Evolutionary conservation across 495 filamentous ascomycete species (phyloP), one percentile per base, ranked within the genome.

Genomic region (Lindgomyces ingoldianus): DNA sequence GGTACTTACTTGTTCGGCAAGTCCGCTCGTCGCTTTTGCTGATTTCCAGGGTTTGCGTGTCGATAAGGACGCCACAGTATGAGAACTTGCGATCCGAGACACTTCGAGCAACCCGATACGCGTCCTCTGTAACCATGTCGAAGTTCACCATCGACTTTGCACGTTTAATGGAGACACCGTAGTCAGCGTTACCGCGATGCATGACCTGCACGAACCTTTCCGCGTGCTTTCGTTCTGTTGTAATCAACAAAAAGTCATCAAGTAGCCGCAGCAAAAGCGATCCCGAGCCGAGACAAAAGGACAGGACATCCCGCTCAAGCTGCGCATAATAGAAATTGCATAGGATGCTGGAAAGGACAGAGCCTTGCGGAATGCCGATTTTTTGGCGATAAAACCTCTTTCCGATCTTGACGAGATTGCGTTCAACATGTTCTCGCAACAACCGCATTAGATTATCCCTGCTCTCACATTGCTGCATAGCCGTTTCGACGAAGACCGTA

Each of bases 321-420:
- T 92, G 84, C 3, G 88, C 93, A 71, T 97, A 98, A 72, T 97
- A 96, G 72, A 93, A 90, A 73, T 91, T 98, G 81, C 95, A 97
- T 0, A 98, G 80, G 29, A 91, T 78, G 50, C 84, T 89, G 10
- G 92, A 96, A 24, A 98, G 71, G 0, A 96, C 81, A 0, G 91
- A 96, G 36, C 94, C 94, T 74, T 98, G 94, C 0, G 94, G 92
- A 22, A 98, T 96, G 14, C 94, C 94, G 30, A 83, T 79, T 69
- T 87, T 92, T 69, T 98, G 94, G 12, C 91, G 84, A 70, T 91
- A 97, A 75, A 87, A 94, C 54, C 88, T 90, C 78, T 93, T 93
- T 24, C 91, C 93, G 52, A 97, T 87, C 66, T 89, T 91, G 73
- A 98, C 84, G 27, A 96, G 78, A 69, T 98, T 97, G 39, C 84